A percentile compares a stretch with the other conserved stretches of the same genome.
Evolutionary conservation across 2,329 filamentous ascomycete species (phyloP).

Genomic region (Thielaviopsis ethacetica): DNA sequence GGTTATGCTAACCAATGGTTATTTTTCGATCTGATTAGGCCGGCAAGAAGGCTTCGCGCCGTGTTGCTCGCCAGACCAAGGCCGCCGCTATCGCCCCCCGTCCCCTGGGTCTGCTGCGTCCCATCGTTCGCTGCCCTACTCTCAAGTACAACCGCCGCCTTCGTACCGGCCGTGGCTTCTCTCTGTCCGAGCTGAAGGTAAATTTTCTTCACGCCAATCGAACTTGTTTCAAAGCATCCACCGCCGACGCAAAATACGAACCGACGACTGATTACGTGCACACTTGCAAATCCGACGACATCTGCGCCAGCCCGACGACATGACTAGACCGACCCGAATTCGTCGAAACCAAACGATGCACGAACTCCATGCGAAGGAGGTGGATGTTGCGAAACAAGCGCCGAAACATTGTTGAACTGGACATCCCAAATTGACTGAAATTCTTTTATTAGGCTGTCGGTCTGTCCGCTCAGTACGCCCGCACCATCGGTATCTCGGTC

Average conservation of each 20-base stretch:
- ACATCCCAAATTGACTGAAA: conserved; percentile 12
- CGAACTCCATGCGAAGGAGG: neutral
- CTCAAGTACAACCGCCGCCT: conserved; percentile 99
- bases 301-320: too few relatives aligned
- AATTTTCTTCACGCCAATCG: conserved; percentile 14
- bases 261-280: neutral
- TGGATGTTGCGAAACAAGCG: neutral
- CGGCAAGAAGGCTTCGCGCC: conserved; percentile 87
- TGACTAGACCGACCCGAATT: too few relatives aligned
- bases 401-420: conserved; percentile 17
- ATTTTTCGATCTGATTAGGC: conserved; percentile 39
- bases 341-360: too few relatives aligned
- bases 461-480: conserved; percentile 84
- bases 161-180: conserved; percentile 93
- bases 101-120: conserved; percentile 91
- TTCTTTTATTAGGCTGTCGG: conserved; percentile 61
- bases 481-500: conserved; percentile 93
- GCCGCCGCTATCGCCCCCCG: conserved; percentile 89
- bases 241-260: neutral
- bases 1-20: conserved; percentile 11
- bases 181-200: conserved; percentile 96
- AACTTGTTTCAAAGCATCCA: neutral
- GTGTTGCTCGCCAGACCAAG: conserved; percentile 84
- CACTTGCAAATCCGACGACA: neutral
- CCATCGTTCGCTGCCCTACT: conserved; percentile 92